phyloP scores from a whole-genome alignment of 495 filamentous ascomycete genomes.

The Acidiella bohemica region DNA sequence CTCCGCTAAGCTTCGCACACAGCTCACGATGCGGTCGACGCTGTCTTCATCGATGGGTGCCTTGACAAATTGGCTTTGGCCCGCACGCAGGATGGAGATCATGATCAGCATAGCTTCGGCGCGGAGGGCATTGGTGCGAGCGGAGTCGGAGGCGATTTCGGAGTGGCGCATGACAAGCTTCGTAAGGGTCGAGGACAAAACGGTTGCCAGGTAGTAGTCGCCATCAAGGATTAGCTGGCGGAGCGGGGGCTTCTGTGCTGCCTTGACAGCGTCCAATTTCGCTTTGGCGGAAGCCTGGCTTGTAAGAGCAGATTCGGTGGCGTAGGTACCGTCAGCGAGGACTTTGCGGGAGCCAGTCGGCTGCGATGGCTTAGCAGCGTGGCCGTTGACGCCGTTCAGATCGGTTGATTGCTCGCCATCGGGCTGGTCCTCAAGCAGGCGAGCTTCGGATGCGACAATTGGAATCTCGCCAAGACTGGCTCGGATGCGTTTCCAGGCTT shows the following conservation, averaged over 20 bases:
- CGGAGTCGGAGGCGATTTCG: constrained; percentile 75
- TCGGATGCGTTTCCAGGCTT: constrained; percentile 93
- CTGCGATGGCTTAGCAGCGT: constrained; percentile 58
- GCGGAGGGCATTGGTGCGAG: constrained; percentile 83
- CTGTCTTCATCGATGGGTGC: constrained; percentile 96
- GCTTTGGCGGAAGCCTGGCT: constrained; percentile 80
- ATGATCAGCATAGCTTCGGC: constrained; percentile 99
- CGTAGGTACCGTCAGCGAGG: constrained; percentile 91
- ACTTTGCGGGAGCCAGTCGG: constrained; percentile 81
- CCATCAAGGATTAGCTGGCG: constrained; percentile 92
- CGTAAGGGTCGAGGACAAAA: constrained; percentile 85
- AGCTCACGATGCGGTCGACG: constrained; percentile 92
- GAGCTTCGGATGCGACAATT: constrained; percentile 89
- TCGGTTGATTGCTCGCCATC: constrained; percentile 48
- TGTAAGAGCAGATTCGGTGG: constrained; percentile 90
- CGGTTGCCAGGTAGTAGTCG: constrained; percentile 92
- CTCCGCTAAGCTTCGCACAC: constrained; percentile 83
- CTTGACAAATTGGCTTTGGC: constrained; percentile 95
- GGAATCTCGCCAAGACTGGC: constrained; percentile 93
- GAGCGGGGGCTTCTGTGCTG: constrained; percentile 89
- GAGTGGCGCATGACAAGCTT: constrained; percentile 98
- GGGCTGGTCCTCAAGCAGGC: constrained; percentile 65
- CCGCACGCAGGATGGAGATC: constrained; percentile 95
- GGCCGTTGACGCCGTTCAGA: constrained; percentile 64
- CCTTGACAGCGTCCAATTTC: constrained; percentile 90